phyloP scores from a whole-genome alignment of 2,329 filamentous ascomycete genomes.

The Aspergillus melleus region DNA sequence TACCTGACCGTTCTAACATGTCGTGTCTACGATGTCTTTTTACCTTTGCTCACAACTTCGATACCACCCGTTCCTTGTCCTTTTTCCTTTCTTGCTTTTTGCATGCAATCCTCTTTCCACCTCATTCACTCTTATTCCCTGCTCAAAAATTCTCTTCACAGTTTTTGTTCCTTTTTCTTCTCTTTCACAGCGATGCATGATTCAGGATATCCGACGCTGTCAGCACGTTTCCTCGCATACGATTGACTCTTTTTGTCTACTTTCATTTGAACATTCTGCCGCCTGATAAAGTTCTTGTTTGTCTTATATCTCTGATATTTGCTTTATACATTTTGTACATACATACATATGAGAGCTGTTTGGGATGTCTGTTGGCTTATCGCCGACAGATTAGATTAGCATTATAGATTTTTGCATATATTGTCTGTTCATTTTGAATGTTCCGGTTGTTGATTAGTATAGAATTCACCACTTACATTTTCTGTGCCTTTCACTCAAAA shows the following conservation, averaged over 20 bases:
- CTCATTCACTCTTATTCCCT: background rate
- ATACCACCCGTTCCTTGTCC: background rate
- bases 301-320: background rate
- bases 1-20: background rate
- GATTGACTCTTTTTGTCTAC: background rate
- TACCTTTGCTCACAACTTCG: background rate
- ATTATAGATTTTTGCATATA: background rate
- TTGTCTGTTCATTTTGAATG: too few species aligned
- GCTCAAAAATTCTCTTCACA: background rate
- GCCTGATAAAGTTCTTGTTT: background rate
- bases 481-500: too few species aligned
- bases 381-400: background rate
- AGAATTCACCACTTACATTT: too few species aligned
- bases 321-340: background rate
- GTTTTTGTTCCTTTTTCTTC: background rate
- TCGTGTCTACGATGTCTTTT: background rate
- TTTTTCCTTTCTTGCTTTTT: background rate
- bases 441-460: too few species aligned
- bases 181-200: background rate
- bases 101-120: background rate
- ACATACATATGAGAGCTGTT: background rate
- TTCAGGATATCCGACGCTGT: slow-evolving; percentile 11
- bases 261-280: background rate
- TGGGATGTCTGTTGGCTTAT: background rate
- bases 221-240: slow-evolving; percentile 1